Evolutionary conservation across 2,329 filamentous ascomycete species (phyloP).

Genomic region (Phyllosticta paracitricarpa): DNA sequence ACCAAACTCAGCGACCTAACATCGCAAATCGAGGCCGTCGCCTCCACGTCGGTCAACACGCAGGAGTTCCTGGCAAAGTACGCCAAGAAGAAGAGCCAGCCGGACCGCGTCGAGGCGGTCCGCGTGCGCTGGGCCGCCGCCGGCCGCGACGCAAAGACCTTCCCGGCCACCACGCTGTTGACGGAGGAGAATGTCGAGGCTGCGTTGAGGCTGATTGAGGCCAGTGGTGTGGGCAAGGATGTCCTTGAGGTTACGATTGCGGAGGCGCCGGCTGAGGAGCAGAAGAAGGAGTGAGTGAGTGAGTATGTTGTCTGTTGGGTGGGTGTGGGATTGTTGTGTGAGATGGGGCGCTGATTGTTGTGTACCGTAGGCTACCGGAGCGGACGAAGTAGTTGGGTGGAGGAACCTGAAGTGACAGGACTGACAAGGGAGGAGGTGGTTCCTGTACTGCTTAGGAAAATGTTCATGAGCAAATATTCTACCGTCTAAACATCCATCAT

Average conservation of each 20-base stretch:
- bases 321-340: too few species aligned
- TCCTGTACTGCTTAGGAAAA: background rate
- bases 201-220: constrained; percentile 22
- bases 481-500: background rate
- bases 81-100: constrained; percentile 18
- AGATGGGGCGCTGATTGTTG: background rate
- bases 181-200: constrained; percentile 25
- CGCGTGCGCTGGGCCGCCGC: constrained; percentile 24
- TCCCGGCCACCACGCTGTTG: constrained; percentile 23
- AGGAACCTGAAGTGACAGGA: background rate
- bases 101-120: constrained; percentile 20
- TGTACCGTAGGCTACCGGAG: constrained; percentile 10
- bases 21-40: constrained; percentile 9
- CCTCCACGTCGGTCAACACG: constrained; percentile 22
- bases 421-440: background rate
- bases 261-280: background rate
- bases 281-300: constrained; percentile 14
- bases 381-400: constrained; percentile 11
- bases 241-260: constrained; percentile 24
- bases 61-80: constrained; percentile 27
- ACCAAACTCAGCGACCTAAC: constrained; percentile 11
- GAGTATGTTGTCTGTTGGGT: constrained; percentile 6
- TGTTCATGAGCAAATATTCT: background rate
- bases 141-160: constrained; percentile 23
- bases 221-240: constrained; percentile 22